Conservation (phyloP, 2,329 filamentous ascomycete genomes). For the Paracoccidioides lutzii region DNA sequence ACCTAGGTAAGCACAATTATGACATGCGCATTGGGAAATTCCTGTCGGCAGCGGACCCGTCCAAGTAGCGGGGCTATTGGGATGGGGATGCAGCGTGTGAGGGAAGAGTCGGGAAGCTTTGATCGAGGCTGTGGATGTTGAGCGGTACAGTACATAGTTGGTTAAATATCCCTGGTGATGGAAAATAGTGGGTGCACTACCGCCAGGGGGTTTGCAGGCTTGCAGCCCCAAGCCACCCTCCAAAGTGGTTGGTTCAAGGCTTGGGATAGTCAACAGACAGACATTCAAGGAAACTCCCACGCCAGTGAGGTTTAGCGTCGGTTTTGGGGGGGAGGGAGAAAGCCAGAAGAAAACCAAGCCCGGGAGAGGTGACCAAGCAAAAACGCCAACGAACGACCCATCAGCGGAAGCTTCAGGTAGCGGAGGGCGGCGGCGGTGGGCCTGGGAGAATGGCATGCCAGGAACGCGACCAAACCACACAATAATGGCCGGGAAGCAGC, state of each 20-base stretch:
- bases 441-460: not conserved
- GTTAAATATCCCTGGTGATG: conserved; percentile 3
- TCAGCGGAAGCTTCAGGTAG: not conserved
- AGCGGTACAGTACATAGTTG: not conserved
- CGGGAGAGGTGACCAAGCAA: not conserved
- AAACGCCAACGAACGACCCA: not conserved
- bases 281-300: not conserved
- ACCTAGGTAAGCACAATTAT: not conserved
- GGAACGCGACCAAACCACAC: not conserved
- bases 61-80: conserved; percentile 1
- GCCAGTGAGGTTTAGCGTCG: not conserved
- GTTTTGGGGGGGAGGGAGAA: not conserved
- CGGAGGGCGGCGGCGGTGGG: not conserved
- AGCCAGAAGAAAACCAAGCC: not conserved
- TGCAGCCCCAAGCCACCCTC: conserved; percentile 4
- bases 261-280: not conserved
- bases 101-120: conserved; percentile 4
- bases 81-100: not conserved
- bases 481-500: not conserved
- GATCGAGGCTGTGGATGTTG: not conserved
- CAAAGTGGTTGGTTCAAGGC: conserved; percentile 2
- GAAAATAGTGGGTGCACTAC: not conserved
- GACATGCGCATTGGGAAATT: not conserved
- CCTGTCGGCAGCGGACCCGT: conserved; percentile 2
- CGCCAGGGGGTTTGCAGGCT: not conserved